Evolutionary conservation across 2,329 filamentous ascomycete genomes (phyloP).

Genomic region (Hymenotorrendiella dingleyae): DNA sequence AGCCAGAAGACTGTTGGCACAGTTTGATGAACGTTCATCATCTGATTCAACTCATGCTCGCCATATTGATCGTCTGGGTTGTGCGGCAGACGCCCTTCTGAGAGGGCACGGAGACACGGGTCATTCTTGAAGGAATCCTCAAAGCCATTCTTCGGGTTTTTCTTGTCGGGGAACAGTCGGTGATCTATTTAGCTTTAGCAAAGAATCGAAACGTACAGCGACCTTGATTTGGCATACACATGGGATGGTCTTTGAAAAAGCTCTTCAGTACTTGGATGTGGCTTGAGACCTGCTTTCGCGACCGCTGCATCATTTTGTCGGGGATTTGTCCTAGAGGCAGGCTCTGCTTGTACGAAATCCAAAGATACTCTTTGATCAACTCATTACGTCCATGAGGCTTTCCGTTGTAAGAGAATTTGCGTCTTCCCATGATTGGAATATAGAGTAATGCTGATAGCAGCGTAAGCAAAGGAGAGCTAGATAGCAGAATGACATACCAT

Average conservation of each 20-base stretch:
- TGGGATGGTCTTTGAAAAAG: constrained; percentile 56
- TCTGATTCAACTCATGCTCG: constrained; percentile 7
- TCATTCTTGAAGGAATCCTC: constrained; percentile 58
- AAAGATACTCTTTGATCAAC: constrained; percentile 64
- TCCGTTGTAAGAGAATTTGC: constrained; percentile 59
- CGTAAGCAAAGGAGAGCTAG: constrained; percentile 13
- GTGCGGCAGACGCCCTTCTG: constrained; percentile 35
- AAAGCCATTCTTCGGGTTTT: constrained; percentile 47
- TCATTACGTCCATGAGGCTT: constrained; percentile 64
- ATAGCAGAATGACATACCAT: constrained; percentile 43
- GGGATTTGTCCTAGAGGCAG: constrained; percentile 42
- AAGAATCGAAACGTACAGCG: not conserved
- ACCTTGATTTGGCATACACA: constrained; percentile 44
- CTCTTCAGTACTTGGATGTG: constrained; percentile 67
- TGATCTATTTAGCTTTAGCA: constrained; percentile 29
- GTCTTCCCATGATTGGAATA: constrained; percentile 60
- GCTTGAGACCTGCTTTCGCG: constrained; percentile 61
- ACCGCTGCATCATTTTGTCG: constrained; percentile 38
- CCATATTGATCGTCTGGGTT: constrained; percentile 16
- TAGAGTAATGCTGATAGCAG: constrained; percentile 49
- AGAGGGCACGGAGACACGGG: constrained; percentile 55
- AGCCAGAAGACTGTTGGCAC: constrained; percentile 26
- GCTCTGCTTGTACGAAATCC: constrained; percentile 37
- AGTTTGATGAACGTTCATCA: constrained; percentile 7
- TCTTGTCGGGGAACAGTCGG: constrained; percentile 52